A percentile compares a stretch with the other conserved stretches of the same genome.
These are phyloP conservation scores for Pseudogymnoascus sp. DNA, from an alignment of 2,329 filamentous ascomycete genomes.

Conservation along the genomic window DNA sequence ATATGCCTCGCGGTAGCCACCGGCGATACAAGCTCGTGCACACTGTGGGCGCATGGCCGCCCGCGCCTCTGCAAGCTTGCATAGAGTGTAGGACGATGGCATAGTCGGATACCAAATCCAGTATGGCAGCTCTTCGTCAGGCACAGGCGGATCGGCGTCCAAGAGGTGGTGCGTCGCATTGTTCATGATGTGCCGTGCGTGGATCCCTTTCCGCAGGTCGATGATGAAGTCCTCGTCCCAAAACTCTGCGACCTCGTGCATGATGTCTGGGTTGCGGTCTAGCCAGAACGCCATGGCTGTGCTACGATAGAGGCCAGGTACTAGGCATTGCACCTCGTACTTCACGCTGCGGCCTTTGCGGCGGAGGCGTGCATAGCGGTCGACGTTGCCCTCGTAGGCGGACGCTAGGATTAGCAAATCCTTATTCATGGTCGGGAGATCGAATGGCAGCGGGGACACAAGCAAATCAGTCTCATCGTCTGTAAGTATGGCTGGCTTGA, in stretches of 20 bases:
- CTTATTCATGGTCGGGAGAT: conserved; percentile 33
- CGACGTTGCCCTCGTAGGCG: conserved; percentile 33
- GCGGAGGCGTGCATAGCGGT: conserved; percentile 33
- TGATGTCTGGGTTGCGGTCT: not conserved
- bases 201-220: conserved; percentile 20
- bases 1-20: not conserved
- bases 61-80: not conserved
- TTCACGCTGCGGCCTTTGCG: conserved; percentile 14
- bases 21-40: not conserved
- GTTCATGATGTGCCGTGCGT: conserved; percentile 29
- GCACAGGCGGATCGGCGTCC: conserved; percentile 32
- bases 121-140: conserved; percentile 2
- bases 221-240: not conserved
- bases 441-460: conserved; percentile 28
- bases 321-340: conserved; percentile 25
- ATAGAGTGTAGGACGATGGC: not conserved
- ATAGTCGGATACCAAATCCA: conserved; percentile 6
- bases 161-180: conserved; percentile 29
- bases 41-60: not conserved
- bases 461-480: conserved; percentile 20
- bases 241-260: conserved; percentile 8
- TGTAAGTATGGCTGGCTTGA: not conserved
- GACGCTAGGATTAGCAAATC: conserved; percentile 33
- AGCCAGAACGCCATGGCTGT: conserved; percentile 28
- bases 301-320: conserved; percentile 32